Conservation (phyloP, 1,284 basidiomycete species). For the Paramarasmius palmivorus region DNA sequence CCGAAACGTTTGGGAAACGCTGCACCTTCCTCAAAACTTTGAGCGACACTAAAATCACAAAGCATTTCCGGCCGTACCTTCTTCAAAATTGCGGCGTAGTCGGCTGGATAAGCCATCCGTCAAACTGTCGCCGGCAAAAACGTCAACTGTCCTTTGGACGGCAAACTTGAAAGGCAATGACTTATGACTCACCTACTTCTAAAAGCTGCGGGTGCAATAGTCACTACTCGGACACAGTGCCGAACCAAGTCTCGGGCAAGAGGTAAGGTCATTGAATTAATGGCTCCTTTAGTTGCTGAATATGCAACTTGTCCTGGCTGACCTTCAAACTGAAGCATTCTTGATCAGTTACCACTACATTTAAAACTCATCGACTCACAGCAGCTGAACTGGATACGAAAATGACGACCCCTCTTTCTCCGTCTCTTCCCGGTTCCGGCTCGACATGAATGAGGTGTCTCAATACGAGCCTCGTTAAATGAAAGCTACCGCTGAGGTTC, state of each 20-base stretch:
- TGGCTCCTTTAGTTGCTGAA: conserved; percentile 53
- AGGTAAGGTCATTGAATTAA: conserved; percentile 54
- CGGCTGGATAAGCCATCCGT: conserved; percentile 40
- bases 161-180: too few relatives aligned
- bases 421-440: conserved; percentile 46
- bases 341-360: background rate
- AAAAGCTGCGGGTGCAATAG: conserved; percentile 54
- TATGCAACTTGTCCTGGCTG: conserved; percentile 56
- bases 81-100: conserved; percentile 34
- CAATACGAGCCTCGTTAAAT: conserved; percentile 50
- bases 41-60: too few relatives aligned
- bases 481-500: conserved; percentile 56
- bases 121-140: too few relatives aligned
- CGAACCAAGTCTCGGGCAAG: conserved; percentile 54
- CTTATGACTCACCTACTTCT: too few relatives aligned
- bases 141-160: too few relatives aligned
- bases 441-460: conserved; percentile 46
- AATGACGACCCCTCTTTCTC: conserved; percentile 55
- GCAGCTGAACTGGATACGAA: conserved; percentile 57
- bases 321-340: conserved; percentile 38
- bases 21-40: conserved; percentile 37
- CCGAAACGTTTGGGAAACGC: conserved; percentile 49
- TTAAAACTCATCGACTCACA: conserved; percentile 32
- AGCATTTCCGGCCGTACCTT: too few relatives aligned
- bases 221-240: conserved; percentile 51